Evolutionary conservation across 768 basidiomycete species (phyloP).

Genomic region (Glaciozyma martinii): DNA sequence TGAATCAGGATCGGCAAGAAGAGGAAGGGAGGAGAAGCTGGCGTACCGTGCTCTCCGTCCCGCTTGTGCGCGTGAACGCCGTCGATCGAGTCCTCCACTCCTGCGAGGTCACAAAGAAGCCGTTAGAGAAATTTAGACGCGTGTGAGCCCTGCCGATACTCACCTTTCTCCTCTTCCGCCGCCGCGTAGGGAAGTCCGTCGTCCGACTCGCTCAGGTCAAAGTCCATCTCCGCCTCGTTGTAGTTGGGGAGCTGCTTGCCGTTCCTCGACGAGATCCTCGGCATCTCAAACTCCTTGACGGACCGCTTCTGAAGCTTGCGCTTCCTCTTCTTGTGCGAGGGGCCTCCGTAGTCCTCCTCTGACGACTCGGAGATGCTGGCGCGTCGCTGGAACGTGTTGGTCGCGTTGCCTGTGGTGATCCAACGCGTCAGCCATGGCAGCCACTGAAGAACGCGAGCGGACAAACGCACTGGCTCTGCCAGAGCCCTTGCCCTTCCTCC

Average conservation of each 20-base stretch:
- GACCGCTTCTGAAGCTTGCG: neutral
- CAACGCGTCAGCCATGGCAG: no score
- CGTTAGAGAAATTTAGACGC: neutral
- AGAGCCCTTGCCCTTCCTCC: conserved; percentile 24
- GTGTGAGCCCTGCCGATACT: neutral
- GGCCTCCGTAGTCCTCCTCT: conserved; percentile 43
- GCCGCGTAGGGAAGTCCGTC: conserved; percentile 16
- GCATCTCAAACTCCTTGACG: conserved; percentile 22
- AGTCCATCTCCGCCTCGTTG: conserved; percentile 31
- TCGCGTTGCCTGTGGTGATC: neutral
- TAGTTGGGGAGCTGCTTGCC: conserved; percentile 35
- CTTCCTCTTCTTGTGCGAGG: conserved; percentile 3
- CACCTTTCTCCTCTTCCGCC: conserved; percentile 20
- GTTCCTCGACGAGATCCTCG: conserved; percentile 25
- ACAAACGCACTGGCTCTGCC: conserved; percentile 14
- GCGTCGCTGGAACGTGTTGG: conserved; percentile 7
- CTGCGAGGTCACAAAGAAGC: neutral
- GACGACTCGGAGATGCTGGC: conserved; percentile 8
- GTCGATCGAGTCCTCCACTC: conserved; percentile 64
- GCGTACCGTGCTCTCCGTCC: conserved; percentile 59
- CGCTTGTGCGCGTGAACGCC: conserved; percentile 76
- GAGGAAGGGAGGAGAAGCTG: conserved; percentile 34
- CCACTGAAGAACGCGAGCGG: neutral
- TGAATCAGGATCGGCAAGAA: conserved; percentile 41
- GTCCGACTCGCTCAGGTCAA: conserved; percentile 32